Conservation (phyloP, 352 stramenopile species). For the Pythium angustatum region DNA sequence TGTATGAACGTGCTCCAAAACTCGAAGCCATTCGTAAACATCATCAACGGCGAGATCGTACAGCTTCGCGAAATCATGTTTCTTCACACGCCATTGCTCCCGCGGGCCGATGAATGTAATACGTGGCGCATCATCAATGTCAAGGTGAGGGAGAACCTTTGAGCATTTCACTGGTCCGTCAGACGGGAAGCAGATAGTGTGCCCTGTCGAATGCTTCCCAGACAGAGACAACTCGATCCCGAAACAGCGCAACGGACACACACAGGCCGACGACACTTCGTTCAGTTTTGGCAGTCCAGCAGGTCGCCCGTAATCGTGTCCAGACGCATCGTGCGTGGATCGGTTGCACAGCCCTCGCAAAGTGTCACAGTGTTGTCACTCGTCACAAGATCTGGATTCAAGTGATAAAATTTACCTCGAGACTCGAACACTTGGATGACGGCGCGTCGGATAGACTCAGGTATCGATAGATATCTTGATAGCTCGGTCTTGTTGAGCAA, state of each 20-base stretch:
- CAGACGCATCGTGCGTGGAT: not conserved
- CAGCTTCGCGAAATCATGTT: not conserved
- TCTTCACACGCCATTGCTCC: not conserved
- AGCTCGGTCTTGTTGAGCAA: not conserved
- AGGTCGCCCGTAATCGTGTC: not conserved
- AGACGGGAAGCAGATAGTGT: constrained; percentile 18
- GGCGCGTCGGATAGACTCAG: too few relatives aligned
- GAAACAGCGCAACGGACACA: not conserved
- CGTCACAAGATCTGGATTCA: constrained; percentile 5
- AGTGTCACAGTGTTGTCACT: not conserved
- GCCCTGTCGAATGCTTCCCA: constrained; percentile 10
- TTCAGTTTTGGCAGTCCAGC: not conserved
- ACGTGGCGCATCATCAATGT: not conserved
- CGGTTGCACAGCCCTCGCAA: not conserved
- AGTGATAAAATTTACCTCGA: not conserved
- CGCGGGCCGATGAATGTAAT: not conserved
- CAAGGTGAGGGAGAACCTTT: not conserved
- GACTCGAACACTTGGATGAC: not conserved
- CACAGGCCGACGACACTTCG: not conserved
- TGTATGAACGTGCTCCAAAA: not conserved
- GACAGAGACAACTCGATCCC: not conserved
- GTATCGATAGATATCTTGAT: not conserved
- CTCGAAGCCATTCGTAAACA: constrained; percentile 4
- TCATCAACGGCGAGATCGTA: not conserved
- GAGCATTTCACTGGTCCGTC: not conserved